Evolutionary conservation across 306 rosid species (phyloP).

Genomic region (Casuarina cunninghamiana): DNA sequence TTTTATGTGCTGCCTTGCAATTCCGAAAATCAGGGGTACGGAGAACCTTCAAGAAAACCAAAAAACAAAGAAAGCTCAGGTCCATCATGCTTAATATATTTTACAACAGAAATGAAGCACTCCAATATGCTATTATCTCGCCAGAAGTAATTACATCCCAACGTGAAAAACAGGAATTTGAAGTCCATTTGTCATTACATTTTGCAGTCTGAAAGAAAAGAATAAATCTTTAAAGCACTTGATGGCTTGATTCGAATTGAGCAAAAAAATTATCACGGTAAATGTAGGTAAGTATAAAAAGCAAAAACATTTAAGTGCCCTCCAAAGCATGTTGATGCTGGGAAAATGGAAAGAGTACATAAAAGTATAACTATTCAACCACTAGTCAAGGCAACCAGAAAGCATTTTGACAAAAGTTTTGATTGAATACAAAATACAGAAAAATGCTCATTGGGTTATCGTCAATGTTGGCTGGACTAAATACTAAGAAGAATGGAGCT

Average conservation of each 20-base stretch:
- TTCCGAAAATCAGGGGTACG: constrained; percentile 59
- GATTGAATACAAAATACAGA: constrained; percentile 1
- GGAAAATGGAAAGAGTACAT: not conserved
- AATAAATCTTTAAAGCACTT: not conserved
- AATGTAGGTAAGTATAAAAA: not conserved
- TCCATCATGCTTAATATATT: constrained; percentile 11
- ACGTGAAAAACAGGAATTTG: not conserved
- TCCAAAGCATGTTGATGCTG: not conserved
- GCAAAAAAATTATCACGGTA: not conserved
- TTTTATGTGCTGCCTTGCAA: constrained; percentile 68
- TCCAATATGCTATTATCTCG: not conserved
- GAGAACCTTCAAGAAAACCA: constrained; percentile 58
- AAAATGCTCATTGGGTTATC: not conserved
- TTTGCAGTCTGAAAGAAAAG: not conserved
- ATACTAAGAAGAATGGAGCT: not conserved
- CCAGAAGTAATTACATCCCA: not conserved
- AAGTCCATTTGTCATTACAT: not conserved
- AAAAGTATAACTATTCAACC: not conserved
- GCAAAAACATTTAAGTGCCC: not conserved
- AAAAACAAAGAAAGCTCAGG: constrained; percentile 19
- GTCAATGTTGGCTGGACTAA: not conserved
- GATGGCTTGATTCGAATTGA: not conserved
- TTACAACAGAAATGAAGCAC: constrained; percentile 7
- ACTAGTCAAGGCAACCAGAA: not conserved
- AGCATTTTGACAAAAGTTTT: not conserved